A percentile compares a stretch with the other conserved stretches of the same genome.
phyloP scores from a whole-genome alignment of 495 filamentous ascomycete genomes.

The Aspergillus affinis region DNA sequence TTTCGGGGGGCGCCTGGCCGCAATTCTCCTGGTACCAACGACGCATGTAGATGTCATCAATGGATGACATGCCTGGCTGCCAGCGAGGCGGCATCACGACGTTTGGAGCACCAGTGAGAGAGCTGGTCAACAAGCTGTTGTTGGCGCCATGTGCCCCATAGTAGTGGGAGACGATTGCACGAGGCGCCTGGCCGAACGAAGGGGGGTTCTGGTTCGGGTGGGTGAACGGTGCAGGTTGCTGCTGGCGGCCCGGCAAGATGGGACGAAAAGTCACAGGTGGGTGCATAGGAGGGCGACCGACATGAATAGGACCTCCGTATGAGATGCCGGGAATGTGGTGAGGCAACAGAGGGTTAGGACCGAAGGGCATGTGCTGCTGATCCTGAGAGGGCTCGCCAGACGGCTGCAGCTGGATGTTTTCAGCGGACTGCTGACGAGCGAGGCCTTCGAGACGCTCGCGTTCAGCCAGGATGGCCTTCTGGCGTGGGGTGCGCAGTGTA shows the following conservation, averaged over 20 bases:
- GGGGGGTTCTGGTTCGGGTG: not conserved
- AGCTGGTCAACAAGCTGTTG: not conserved
- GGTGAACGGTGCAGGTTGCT: not conserved
- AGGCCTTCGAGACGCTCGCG: constrained; percentile 10
- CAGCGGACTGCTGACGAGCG: not conserved
- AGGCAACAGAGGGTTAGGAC: not conserved
- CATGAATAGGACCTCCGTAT: not conserved
- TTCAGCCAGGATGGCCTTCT: constrained; percentile 20
- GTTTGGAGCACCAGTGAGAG: not conserved
- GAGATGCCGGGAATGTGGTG: not conserved
- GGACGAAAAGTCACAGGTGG: not conserved
- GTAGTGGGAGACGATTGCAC: not conserved
- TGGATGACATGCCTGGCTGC: not conserved
- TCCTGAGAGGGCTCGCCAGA: too few relatives aligned
- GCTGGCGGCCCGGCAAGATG: not conserved
- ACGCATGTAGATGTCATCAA: not conserved
- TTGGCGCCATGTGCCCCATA: not conserved
- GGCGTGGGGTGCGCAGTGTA: constrained; percentile 15
- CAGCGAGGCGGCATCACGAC: not conserved
- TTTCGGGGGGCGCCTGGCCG: not conserved
- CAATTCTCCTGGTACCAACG: not conserved
- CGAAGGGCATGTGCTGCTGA: not conserved
- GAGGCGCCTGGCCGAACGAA: not conserved
- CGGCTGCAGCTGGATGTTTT: too few relatives aligned
- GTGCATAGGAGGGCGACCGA: not conserved